phyloP scores from a whole-genome alignment of 2,329 filamentous ascomycete genomes.

The Fusarium sp. region DNA sequence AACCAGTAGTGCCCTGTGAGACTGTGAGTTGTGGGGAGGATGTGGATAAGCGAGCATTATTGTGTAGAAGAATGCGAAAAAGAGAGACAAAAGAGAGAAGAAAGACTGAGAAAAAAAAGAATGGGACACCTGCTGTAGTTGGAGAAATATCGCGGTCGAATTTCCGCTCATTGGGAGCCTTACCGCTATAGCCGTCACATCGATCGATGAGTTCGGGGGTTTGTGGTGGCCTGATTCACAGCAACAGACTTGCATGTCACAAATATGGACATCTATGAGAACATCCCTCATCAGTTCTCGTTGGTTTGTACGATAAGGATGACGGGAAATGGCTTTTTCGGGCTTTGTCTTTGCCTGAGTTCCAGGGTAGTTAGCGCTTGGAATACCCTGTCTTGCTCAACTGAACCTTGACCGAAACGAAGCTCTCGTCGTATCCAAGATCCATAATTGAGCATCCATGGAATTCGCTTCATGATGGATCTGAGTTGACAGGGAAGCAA shows the following conservation, averaged over 20 bases:
- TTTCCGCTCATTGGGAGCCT: constrained; percentile 12
- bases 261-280: neutral
- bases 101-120: neutral
- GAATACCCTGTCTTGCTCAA: neutral
- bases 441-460: constrained; percentile 25
- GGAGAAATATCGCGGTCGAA: neutral
- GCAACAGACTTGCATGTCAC: neutral
- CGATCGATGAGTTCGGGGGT: neutral
- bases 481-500: neutral
- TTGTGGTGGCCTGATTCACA: constrained; percentile 3
- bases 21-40: constrained; percentile 8
- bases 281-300: neutral
- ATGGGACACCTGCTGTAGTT: neutral
- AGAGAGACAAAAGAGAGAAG: neutral
- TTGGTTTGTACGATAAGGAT: neutral
- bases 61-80: constrained; percentile 14
- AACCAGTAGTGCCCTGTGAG: neutral
- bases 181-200: neutral
- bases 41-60: neutral
- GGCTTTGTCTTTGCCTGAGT: neutral
- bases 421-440: constrained; percentile 20
- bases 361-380: neutral
- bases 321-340: neutral
- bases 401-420: neutral
- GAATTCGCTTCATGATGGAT: neutral